These are phyloP conservation scores for Nemania sp. DNA, from an alignment of 2,329 filamentous ascomycete species.

Conservation along the genomic window DNA sequence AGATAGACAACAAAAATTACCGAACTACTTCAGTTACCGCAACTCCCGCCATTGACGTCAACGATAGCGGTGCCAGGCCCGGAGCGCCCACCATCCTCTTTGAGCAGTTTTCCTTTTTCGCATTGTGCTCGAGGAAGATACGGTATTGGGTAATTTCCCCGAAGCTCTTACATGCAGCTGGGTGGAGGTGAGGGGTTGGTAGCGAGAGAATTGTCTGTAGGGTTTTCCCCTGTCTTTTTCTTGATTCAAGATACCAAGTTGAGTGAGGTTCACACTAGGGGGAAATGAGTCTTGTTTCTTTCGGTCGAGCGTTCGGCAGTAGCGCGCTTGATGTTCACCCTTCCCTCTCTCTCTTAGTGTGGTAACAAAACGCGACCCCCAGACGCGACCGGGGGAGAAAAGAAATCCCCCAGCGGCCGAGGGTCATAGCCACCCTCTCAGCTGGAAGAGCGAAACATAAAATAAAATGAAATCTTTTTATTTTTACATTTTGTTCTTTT, in stretches of 20 bases:
- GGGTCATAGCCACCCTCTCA: too few species aligned
- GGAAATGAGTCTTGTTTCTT: slow-evolving; percentile 20
- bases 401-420: too few species aligned
- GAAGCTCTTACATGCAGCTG: slow-evolving; percentile 16
- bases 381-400: too few species aligned
- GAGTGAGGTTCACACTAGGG: slow-evolving; percentile 20
- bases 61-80: slow-evolving; percentile 1
- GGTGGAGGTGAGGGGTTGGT: slow-evolving; percentile 8
- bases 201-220: slow-evolving; percentile 1
- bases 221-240: slow-evolving; percentile 8
- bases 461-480: neutral
- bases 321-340: slow-evolving; percentile 12
- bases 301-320: slow-evolving; percentile 9
- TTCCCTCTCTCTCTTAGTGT: too few species aligned
- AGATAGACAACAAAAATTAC: neutral
- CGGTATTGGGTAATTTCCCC: slow-evolving; percentile 27
- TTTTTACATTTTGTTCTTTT: neutral
- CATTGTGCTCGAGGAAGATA: slow-evolving; percentile 6
- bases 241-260: neutral
- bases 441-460: too few species aligned
- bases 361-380: slow-evolving; percentile 9
- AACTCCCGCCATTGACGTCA: slow-evolving; percentile 14
- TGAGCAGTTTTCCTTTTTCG: slow-evolving; percentile 6
- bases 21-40: slow-evolving; percentile 1
- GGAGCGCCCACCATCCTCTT: neutral